Conservation (phyloP, 495 filamentous ascomycete genomes). For the Aspergillus indologenus region DNA sequence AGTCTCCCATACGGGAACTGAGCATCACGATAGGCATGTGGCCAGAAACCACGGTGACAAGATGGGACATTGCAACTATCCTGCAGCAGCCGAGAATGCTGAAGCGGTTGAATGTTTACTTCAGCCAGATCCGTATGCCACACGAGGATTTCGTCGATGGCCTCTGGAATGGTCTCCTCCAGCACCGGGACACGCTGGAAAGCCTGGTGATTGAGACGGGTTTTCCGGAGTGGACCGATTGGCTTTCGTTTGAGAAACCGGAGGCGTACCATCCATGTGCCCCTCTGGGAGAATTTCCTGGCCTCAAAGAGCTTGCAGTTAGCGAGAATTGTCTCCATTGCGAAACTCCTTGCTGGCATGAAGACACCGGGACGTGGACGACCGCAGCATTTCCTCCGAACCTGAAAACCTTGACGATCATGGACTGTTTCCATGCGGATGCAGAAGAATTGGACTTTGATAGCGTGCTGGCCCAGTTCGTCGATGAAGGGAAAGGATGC, state of each 20-base stretch:
- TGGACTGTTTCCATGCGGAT: too few relatives aligned
- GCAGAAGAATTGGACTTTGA: too few relatives aligned
- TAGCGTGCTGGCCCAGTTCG: too few relatives aligned
- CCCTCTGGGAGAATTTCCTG: too few relatives aligned
- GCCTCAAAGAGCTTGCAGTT: too few relatives aligned
- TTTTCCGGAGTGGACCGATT: not conserved
- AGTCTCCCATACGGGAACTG: not conserved
- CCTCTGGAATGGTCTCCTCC: not conserved
- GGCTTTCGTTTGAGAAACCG: not conserved
- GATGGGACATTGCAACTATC: not conserved
- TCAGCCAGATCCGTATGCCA: not conserved
- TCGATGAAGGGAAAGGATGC: too few relatives aligned
- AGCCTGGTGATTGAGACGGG: not conserved
- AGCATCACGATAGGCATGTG: not conserved
- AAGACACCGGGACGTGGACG: too few relatives aligned
- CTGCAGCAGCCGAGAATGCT: not conserved
- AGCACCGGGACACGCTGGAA: not conserved
- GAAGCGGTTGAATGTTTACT: not conserved
- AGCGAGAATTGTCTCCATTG: too few relatives aligned
- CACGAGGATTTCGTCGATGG: not conserved
- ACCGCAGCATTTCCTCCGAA: too few relatives aligned
- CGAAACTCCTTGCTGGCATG: too few relatives aligned
- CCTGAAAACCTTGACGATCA: too few relatives aligned
- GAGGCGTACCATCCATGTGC: too few relatives aligned
- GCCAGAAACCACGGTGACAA: not conserved